Base-by-base conservation (phyloP, 331 rosid species). In the Telfairia occidentalis region DNA sequence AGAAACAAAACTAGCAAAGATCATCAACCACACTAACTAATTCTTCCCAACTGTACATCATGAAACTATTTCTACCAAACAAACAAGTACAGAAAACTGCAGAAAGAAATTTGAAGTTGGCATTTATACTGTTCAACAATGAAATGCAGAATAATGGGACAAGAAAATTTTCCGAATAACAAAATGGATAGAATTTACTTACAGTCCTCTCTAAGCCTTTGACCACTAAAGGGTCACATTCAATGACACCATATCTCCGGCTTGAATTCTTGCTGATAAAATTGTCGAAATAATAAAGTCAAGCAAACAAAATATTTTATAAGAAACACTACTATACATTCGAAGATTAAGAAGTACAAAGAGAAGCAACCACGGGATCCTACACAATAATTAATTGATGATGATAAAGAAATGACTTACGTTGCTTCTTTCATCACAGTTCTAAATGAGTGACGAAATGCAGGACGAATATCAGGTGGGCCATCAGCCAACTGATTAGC, bases 181-280 rank as follows among this genome's bases (percentile, higher is more conserved):
- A 76, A 78, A 42, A 37, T 42, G 69, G 70, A 70, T 28, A 32
- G 64, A 46, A 49, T 75, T 77, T 26, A 82, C 96, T 85, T 84
- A 95, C 98, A 74, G 87, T 81, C 83, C 60, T 86, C 73, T 91
- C 96, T 28, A 95, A 90, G 52, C 98, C 98, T 82, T 90, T 87
- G 79, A 87, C 81, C 78, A 95, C 88, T 73, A 91, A 77, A 83
- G 93, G 96, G 75, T 91, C 87, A 40, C 98, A 95, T 83, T 85
- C 81, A 45, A 95, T 91, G 73, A 91, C 71, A 71, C 98, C 98
- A 80, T 15, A 85, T 83, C 42, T 89, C 92, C 77, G 86, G 80
- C 92, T 67, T 34, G 59, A 13, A 23, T 85, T 83, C 76, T 97
- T 94, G 83, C 65, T 30, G 38, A 84, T 61, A 63, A 64, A 75